Evolutionary conservation across 2,329 filamentous ascomycete species (phyloP).

Genomic region (Colletotrichum acutatum): DNA sequence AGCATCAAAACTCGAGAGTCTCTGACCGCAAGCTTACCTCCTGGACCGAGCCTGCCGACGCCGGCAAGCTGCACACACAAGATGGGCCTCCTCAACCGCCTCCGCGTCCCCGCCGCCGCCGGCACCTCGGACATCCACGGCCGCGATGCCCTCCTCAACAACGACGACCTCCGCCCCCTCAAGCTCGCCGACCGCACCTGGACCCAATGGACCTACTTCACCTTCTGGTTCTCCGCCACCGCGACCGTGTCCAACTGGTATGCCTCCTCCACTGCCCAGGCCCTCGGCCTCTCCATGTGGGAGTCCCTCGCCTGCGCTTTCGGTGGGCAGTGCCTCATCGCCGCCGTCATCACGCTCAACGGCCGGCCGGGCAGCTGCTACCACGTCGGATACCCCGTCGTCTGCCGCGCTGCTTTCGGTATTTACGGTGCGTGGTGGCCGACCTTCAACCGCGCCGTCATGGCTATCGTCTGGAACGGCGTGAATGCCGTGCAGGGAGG

Average conservation of each 20-base stretch:
- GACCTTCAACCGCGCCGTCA: slow-evolving; percentile 53
- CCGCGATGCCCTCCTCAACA: slow-evolving; percentile 48
- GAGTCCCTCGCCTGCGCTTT: slow-evolving; percentile 54
- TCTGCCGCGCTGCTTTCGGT: slow-evolving; percentile 55
- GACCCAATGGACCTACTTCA: slow-evolving; percentile 51
- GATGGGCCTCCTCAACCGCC: slow-evolving; percentile 27
- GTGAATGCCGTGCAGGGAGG: slow-evolving; percentile 51
- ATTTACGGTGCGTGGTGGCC: slow-evolving; percentile 58
- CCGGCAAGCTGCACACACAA: too few relatives aligned
- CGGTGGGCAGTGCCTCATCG: slow-evolving; percentile 54
- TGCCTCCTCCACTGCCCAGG: slow-evolving; percentile 50
- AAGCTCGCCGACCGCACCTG: slow-evolving; percentile 53
- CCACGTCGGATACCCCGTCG: slow-evolving; percentile 54
- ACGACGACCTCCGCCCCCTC: slow-evolving; percentile 54
- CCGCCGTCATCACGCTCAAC: slow-evolving; percentile 53
- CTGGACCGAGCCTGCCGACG: too few relatives aligned
- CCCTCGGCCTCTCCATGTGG: slow-evolving; percentile 60
- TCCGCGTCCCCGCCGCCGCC: slow-evolving; percentile 21
- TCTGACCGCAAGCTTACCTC: too few relatives aligned
- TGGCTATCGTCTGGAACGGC: slow-evolving; percentile 58
- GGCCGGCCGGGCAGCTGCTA: slow-evolving; percentile 54
- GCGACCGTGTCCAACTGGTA: slow-evolving; percentile 53
- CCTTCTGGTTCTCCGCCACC: slow-evolving; percentile 55
- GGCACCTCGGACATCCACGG: slow-evolving; percentile 36
- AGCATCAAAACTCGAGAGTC: too few relatives aligned